phyloP scores from a whole-genome alignment of 176 grass and related monocot genomes.

The Lolium rigidum region DNA sequence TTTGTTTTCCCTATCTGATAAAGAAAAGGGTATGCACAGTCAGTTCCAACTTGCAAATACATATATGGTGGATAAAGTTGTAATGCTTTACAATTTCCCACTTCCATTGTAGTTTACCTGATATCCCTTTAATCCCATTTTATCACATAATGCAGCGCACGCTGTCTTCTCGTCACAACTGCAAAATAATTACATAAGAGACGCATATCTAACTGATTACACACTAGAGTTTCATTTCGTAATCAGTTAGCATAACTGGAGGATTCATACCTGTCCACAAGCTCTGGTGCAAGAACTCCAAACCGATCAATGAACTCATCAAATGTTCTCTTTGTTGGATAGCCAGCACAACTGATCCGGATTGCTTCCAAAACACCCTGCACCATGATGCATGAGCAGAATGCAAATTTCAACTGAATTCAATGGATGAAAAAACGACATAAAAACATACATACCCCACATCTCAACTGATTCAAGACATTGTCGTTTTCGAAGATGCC shows the following conservation, averaged over 20 bases:
- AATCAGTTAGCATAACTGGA: conserved; percentile 36
- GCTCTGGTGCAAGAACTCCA: conserved; percentile 83
- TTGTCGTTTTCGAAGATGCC: conserved; percentile 91
- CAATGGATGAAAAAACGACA: conserved; percentile 20
- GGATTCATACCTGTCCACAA: conserved; percentile 69
- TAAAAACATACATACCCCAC: conserved; percentile 69
- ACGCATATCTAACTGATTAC: conserved; percentile 2
- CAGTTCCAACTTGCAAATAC: conserved; percentile 23
- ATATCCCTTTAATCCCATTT: conserved; percentile 92
- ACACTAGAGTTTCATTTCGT: neutral
- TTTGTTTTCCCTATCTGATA: conserved; percentile 96
- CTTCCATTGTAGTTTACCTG: conserved; percentile 63
- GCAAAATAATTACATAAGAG: conserved; percentile 38
- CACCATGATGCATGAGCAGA: conserved; percentile 16
- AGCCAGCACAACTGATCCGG: conserved; percentile 93
- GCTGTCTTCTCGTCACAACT: conserved; percentile 83
- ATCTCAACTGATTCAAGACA: conserved; percentile 91
- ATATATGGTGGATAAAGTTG: conserved; percentile 20
- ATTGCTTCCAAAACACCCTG: conserved; percentile 98
- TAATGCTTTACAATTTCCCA: conserved; percentile 13
- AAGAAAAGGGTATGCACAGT: conserved; percentile 15
- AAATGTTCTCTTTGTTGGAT: conserved; percentile 94
- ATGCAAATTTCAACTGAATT: neutral
- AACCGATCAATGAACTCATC: conserved; percentile 95
- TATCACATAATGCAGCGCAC: conserved; percentile 83